Conservation (phyloP, 2,329 filamentous ascomycete genomes). For the Colletotrichum incanum region DNA sequence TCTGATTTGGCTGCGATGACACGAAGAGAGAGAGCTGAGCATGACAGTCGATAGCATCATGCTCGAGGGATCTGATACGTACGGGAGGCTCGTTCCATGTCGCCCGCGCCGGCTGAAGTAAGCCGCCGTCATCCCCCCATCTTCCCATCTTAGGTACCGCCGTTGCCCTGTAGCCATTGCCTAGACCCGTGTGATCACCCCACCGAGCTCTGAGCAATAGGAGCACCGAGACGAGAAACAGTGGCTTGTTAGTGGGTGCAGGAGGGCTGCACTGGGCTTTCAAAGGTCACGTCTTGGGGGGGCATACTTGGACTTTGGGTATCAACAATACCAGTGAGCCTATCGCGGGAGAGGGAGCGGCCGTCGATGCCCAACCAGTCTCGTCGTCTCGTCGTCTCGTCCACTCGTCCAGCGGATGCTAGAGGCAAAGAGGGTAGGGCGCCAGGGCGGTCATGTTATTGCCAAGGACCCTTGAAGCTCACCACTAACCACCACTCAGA, state of each 20-base stretch:
- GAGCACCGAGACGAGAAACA: conserved; percentile 38
- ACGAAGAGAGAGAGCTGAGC: conserved; percentile 1
- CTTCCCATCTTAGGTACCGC: neutral
- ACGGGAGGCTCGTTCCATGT: conserved; percentile 1
- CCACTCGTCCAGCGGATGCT: conserved; percentile 37
- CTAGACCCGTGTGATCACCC: conserved; percentile 31
- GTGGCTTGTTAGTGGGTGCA: conserved; percentile 41
- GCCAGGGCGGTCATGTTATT: conserved; percentile 19
- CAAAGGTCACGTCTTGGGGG: conserved; percentile 17
- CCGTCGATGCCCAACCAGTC: conserved; percentile 45
- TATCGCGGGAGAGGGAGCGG: conserved; percentile 37
- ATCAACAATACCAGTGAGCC: conserved; percentile 24
- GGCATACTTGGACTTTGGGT: conserved; percentile 34
- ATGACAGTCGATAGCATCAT: conserved; percentile 25
- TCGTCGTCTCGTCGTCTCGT: conserved; percentile 23
- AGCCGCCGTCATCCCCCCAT: neutral
- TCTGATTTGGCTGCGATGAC: conserved; percentile 21
- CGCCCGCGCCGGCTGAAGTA: conserved; percentile 9
- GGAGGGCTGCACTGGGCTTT: conserved; percentile 25
- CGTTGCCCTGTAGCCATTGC: conserved; percentile 21
- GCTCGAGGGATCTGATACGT: neutral
- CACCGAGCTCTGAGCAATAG: conserved; percentile 37
- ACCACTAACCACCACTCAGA: conserved; percentile 15
- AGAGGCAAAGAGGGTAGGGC: neutral
- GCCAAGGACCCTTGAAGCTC: conserved; percentile 30